Evolutionary conservation across 2,329 filamentous ascomycete species (phyloP).

Genomic region (Gliomastix tumulicola): DNA sequence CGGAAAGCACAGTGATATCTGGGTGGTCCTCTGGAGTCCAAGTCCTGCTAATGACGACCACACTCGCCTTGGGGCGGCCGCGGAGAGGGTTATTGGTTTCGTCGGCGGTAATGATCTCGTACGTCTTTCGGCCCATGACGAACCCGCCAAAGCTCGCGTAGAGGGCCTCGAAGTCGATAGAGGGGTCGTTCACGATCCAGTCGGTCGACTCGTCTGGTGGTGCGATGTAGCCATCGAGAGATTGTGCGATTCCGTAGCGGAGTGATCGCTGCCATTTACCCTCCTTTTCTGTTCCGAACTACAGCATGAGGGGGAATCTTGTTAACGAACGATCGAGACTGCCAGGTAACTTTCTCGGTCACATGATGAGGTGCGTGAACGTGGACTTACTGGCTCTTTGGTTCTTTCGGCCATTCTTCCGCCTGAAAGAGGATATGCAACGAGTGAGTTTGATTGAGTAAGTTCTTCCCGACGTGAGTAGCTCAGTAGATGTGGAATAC

Average conservation of each 20-base stretch:
- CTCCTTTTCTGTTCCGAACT: too few species aligned
- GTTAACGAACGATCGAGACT: too few species aligned
- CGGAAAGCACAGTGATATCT: conserved; percentile 13
- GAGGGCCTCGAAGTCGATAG: conserved; percentile 21
- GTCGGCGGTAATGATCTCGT: conserved; percentile 15
- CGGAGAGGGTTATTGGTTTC: conserved; percentile 13
- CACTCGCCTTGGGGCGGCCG: conserved; percentile 7
- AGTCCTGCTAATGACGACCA: conserved; percentile 19
- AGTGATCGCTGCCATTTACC: too few species aligned
- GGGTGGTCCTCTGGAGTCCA: conserved; percentile 11
- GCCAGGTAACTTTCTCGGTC: too few species aligned
- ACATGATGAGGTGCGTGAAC: too few species aligned
- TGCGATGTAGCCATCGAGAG: conserved; percentile 26
- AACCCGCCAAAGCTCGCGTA: conserved; percentile 21
- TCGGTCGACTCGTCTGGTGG: conserved; percentile 15
- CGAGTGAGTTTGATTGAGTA: too few species aligned
- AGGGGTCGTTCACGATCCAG: conserved; percentile 21
- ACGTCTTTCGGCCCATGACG: conserved; percentile 28
- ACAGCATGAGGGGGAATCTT: too few species aligned
- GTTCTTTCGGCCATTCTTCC: too few species aligned
- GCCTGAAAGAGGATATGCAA: too few species aligned
- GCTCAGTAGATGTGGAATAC: too few species aligned
- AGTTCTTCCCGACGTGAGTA: too few species aligned
- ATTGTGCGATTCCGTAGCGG: conserved; percentile 25
- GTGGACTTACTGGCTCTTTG: too few species aligned